Conservation (phyloP, 2,329 filamentous ascomycete species). For the Pseudocercospora macadamiae region DNA sequence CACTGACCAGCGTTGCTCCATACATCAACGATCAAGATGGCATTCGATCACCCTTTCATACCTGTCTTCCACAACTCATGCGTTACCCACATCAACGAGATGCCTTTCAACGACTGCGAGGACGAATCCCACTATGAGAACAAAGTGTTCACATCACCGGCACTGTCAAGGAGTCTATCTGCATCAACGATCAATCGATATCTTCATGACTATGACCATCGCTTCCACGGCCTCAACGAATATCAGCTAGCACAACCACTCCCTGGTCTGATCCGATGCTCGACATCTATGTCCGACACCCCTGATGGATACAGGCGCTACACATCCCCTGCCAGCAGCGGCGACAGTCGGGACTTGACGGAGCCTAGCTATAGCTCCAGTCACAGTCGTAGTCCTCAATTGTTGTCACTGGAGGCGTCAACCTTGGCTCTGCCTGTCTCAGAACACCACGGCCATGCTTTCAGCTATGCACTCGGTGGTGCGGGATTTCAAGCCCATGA, state of each 20-base stretch:
- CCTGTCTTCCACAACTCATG: not conserved
- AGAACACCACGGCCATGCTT: not conserved
- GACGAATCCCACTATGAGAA: too few relatives aligned
- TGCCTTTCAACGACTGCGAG: too few relatives aligned
- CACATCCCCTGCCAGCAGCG: slow-evolving; percentile 15
- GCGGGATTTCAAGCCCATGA: not conserved
- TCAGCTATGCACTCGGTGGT: slow-evolving; percentile 8
- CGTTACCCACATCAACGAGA: too few relatives aligned
- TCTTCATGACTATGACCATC: not conserved
- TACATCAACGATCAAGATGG: not conserved
- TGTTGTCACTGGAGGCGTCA: not conserved
- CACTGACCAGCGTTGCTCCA: not conserved
- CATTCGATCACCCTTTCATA: not conserved
- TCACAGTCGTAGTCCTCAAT: slow-evolving; percentile 9
- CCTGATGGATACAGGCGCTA: not conserved
- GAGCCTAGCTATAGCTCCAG: slow-evolving; percentile 11
- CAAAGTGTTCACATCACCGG: not conserved
- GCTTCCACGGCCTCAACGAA: not conserved
- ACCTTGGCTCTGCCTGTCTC: not conserved
- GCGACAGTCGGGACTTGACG: slow-evolving; percentile 13
- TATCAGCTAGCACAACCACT: not conserved
- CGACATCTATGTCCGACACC: not conserved
- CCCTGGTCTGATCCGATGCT: not conserved
- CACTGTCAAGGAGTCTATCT: not conserved
- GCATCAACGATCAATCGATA: not conserved